phyloP scores from a whole-genome alignment of 495 filamentous ascomycete species.

The Glutinoglossum americanum region DNA sequence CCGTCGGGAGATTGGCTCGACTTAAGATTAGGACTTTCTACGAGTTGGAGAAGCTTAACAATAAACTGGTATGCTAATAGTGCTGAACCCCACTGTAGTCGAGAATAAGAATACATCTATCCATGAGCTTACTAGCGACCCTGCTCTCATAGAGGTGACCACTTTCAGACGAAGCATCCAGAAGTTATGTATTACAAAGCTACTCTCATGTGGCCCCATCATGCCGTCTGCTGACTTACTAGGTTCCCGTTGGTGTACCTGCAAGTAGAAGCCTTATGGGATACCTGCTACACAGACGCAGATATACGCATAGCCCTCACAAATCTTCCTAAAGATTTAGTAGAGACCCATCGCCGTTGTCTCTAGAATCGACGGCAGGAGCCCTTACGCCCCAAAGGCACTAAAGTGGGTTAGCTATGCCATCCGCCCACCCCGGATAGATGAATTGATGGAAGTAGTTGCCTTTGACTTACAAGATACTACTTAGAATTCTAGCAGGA shows the following conservation, averaged over 20 bases:
- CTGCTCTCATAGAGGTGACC: constrained; percentile 7
- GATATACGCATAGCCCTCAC: constrained; percentile 10
- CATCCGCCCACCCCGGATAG: constrained; percentile 13
- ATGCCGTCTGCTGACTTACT: background rate
- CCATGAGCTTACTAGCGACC: constrained; percentile 10
- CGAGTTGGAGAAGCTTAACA: no score
- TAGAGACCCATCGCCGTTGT: constrained; percentile 12
- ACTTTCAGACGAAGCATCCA: constrained; percentile 8
- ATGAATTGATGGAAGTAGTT: constrained; percentile 19
- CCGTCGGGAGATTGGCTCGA: no score
- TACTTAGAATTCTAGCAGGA: constrained; percentile 10
- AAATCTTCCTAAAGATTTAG: constrained; percentile 12
- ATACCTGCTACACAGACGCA: constrained; percentile 7
- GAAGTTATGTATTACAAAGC: constrained; percentile 8
- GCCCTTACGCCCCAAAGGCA: background rate
- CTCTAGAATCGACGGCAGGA: background rate
- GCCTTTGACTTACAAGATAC: constrained; percentile 12
- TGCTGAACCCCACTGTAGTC: no score
- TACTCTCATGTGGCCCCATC: background rate
- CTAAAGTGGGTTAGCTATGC: constrained; percentile 16
- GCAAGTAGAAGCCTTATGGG: constrained; percentile 16
- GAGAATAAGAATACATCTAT: constrained; percentile 8
- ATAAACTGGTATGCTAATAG: no score
- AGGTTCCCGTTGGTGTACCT: constrained; percentile 17
- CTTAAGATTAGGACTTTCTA: no score